Evolutionary conservation across 805 yeast species (phyloP), one percentile per base, ranked within the genome.

Genomic region (Suhomyces sp.): DNA sequence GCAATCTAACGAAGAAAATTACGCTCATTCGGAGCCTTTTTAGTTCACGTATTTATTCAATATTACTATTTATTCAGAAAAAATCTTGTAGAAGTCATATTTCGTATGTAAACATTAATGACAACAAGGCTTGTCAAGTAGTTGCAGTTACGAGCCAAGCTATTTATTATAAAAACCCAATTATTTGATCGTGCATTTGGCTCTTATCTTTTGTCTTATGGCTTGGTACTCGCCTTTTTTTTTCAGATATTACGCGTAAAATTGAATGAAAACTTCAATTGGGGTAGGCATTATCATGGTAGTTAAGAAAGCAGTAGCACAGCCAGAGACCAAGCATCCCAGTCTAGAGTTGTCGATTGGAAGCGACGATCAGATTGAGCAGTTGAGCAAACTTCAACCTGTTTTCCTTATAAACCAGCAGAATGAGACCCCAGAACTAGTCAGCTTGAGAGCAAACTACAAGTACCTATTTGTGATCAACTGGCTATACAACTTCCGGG

Each of bases 401-500:
- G 38, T 42, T 10, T 31, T 36, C 8, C 56, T 57, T 15, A 36
- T 55, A 19, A 57, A 57, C 49, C 60, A 57, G 15, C 44, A 44
- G 22, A 40, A 29, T 15, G 53, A 55, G 46, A 44, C 53, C 7
- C 40, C 49, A 13, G 49, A 49, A 22, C 57, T 58, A 22, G 19
- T 22, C 26, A 23, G 27, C 13, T 46, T 62, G 44, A 56, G 70
- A 41, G 53, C 57, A 26, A 54, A 57, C 35, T 53, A 51, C 54
- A 50, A 54, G 24, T 66, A 66, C 51, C 46, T 66, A 42, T 65
- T 60, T 44, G 69, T 65, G n/a, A 47, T 82, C 10, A 82, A 84
- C 64, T 85, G 89, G 89, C 63, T 84, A 26, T 76, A 76, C 55
- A 70, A 76, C 46, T 77, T 80, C 63, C 77, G 84, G 51, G 83